phyloP scores from a whole-genome alignment of 2,329 filamentous ascomycete species.

The Orbilia brochopaga region DNA sequence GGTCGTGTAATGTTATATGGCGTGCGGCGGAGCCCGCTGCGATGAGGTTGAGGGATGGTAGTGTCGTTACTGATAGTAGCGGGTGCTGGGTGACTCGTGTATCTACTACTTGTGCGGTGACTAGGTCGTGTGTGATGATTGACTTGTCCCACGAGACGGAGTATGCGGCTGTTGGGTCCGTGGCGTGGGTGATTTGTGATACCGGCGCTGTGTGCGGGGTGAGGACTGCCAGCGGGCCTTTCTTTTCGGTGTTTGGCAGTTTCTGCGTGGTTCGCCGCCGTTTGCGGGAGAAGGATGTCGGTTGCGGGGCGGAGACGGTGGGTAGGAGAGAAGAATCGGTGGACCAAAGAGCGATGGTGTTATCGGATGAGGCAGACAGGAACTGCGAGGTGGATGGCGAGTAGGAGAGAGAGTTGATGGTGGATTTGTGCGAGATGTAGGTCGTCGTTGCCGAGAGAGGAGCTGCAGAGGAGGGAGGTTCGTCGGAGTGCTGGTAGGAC shows the following conservation, averaged over 20 bases:
- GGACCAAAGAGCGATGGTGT: conserved; percentile 87
- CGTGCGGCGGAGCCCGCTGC: conserved; percentile 63
- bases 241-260: conserved; percentile 68
- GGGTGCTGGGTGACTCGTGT: conserved; percentile 83
- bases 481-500: conserved; percentile 73
- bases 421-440: conserved; percentile 49
- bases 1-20: conserved; percentile 94
- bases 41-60: conserved; percentile 70
- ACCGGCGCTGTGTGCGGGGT: conserved; percentile 74
- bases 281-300: conserved; percentile 66
- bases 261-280: conserved; percentile 76
- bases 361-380: conserved; percentile 83
- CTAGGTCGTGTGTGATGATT: conserved; percentile 86
- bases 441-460: conserved; percentile 64
- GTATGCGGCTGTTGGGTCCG: conserved; percentile 87
- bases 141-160: conserved; percentile 90
- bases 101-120: conserved; percentile 78
- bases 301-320: conserved; percentile 57
- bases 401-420: conserved; percentile 43
- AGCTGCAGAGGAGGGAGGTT: conserved; percentile 69
- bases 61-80: conserved; percentile 76
- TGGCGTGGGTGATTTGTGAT: conserved; percentile 82
- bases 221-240: conserved; percentile 78
- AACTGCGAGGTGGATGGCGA: conserved; percentile 72
- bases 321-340: conserved; percentile 76